Conservation (phyloP, 2,329 filamentous ascomycete genomes). For the Fusarium sp. region DNA sequence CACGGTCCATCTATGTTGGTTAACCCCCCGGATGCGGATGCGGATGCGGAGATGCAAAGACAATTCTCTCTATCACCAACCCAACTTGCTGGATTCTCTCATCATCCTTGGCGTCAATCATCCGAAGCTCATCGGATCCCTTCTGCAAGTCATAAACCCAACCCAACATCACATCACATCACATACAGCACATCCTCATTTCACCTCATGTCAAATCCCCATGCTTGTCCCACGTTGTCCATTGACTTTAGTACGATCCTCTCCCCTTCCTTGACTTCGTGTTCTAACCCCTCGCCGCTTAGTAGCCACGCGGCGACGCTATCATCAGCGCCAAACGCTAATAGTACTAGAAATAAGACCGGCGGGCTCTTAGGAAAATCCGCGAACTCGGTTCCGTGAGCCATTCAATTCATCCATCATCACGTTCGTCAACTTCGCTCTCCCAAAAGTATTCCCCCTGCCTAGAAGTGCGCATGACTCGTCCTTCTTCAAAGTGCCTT, state of each 20-base stretch:
- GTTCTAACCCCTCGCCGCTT: neutral
- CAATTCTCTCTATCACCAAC: neutral
- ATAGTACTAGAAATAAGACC: neutral
- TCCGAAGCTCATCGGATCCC: constrained; percentile 1
- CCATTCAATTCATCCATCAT: neutral
- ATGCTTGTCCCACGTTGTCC: neutral
- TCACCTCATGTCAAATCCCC: neutral
- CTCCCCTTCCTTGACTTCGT: neutral
- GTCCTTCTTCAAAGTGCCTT: neutral
- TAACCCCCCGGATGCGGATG: constrained; percentile 3
- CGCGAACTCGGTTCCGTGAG: constrained; percentile 3
- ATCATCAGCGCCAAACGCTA: constrained; percentile 9
- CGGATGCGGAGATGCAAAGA: constrained; percentile 7
- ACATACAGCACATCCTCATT: neutral
- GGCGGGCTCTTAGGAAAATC: neutral
- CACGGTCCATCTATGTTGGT: constrained; percentile 9
- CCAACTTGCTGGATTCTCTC: neutral
- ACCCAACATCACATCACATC: neutral
- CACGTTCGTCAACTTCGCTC: neutral
- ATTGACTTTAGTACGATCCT: constrained; percentile 9
- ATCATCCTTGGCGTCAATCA: constrained; percentile 30
- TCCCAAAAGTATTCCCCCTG: constrained; percentile 8
- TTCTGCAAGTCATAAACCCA: constrained; percentile 3
- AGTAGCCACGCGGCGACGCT: constrained; percentile 10
- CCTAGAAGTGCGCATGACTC: constrained; percentile 26